Conservation (phyloP, 2,329 filamentous ascomycete genomes). For the Pyrenophora tritici-repentis region DNA sequence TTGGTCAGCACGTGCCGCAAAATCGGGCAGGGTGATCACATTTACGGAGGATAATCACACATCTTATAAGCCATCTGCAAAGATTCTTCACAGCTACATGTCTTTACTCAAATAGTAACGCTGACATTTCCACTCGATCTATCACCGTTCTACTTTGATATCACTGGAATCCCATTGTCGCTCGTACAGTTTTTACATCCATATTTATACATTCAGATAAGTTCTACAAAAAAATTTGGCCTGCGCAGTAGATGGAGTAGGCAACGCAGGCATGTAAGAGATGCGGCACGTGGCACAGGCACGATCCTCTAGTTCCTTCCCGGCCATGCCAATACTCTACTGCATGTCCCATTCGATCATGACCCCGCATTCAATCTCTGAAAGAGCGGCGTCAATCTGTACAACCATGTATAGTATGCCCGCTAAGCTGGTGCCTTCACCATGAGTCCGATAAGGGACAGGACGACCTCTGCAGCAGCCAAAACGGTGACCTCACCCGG, state of each 20-base stretch:
- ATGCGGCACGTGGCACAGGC: no score
- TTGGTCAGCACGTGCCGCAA: background rate
- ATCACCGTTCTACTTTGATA: background rate
- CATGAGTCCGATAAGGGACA: constrained; percentile 57
- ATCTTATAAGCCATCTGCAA: no score
- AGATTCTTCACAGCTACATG: no score
- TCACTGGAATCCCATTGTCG: background rate
- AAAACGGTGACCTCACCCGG: constrained; percentile 62
- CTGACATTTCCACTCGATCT: background rate
- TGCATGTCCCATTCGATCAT: background rate
- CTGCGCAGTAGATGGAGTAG: no score
- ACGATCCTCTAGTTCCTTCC: no score
- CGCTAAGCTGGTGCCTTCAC: constrained; percentile 48
- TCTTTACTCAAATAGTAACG: background rate
- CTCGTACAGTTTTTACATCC: background rate
- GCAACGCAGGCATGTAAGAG: no score
- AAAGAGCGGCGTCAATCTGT: background rate
- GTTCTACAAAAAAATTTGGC: no score
- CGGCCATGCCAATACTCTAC: no score
- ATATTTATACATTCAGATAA: background rate
- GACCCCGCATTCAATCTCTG: background rate
- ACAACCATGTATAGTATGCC: background rate
- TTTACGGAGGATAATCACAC: no score
- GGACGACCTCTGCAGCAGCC: constrained; percentile 60
- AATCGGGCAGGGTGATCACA: no score